Percentiles rank a stretch among this genome's conserved stretches.
phyloP scores from a whole-genome alignment of 2,329 filamentous ascomycete genomes.

The Claviceps cyperi region DNA sequence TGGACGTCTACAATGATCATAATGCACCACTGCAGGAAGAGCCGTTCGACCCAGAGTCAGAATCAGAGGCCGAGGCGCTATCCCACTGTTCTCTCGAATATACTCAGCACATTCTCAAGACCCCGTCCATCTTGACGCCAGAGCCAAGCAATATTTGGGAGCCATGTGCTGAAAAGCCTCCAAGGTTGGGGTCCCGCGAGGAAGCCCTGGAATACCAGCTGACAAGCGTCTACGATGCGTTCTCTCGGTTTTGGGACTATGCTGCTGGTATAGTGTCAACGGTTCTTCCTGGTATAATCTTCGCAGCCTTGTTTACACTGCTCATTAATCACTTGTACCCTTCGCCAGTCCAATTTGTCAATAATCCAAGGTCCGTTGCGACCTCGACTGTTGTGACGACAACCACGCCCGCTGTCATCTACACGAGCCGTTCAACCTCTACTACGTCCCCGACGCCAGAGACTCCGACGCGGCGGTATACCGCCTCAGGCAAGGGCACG shows the following conservation, averaged over 20 bases:
- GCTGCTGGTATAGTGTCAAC: conserved; percentile 6
- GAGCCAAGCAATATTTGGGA: conserved; percentile 18
- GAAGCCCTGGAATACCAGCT: conserved; percentile 1
- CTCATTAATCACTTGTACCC: conserved; percentile 16
- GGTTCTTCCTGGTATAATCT: conserved; percentile 13
- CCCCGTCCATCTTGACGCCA: conserved; percentile 25
- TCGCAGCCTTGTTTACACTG: conserved; percentile 11
- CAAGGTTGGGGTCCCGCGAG: not conserved
- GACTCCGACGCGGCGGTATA: not conserved
- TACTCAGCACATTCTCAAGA: conserved; percentile 32
- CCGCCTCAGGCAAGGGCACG: conserved; percentile 11
- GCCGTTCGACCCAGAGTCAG: conserved; percentile 13
- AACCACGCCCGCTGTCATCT: conserved; percentile 4
- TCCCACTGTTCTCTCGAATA: conserved; percentile 31
- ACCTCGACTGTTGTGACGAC: conserved; percentile 12
- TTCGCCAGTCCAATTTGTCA: conserved; percentile 7
- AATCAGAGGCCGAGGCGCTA: conserved; percentile 21
- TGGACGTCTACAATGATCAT: conserved; percentile 4
- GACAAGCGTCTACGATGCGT: not conserved
- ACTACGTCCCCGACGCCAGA: conserved; percentile 1
- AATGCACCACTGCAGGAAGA: not conserved
- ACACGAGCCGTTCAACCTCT: conserved; percentile 7
- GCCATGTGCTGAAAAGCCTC: conserved; percentile 4
- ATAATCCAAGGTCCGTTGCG: not conserved
- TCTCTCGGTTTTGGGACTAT: conserved; percentile 1